A percentile compares a stretch with the other conserved stretches of the same genome.
Evolutionary conservation across 129 eudicot species (phyloP).

Genomic region (Solidago caesia): DNA sequence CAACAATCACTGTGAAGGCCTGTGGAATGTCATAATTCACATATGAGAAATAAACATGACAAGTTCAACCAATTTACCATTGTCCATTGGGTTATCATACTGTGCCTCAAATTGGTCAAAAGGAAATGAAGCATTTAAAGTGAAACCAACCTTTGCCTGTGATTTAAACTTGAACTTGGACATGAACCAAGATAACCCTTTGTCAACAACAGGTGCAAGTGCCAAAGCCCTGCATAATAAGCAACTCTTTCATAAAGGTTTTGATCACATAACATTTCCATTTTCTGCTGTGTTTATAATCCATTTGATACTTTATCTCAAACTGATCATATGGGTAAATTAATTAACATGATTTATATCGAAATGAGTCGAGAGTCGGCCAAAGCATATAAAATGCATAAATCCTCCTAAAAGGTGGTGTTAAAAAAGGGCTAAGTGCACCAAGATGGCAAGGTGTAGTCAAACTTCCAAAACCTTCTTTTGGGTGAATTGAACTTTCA

Average conservation of each 20-base stretch:
- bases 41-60: conserved; percentile 2
- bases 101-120: background rate
- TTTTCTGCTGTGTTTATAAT: background rate
- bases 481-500: too few species aligned
- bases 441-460: too few species aligned
- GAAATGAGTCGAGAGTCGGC: too few species aligned
- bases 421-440: too few species aligned
- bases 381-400: too few species aligned
- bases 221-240: conserved; percentile 79
- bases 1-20: conserved; percentile 82
- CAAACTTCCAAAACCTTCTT: too few species aligned
- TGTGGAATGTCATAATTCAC: conserved; percentile 32
- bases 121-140: background rate
- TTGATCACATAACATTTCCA: background rate
- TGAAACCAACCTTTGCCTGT: conserved; percentile 62
- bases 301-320: background rate
- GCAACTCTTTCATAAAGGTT: background rate
- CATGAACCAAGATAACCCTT: conserved; percentile 82
- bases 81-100: background rate
- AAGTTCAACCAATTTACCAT: background rate
- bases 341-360: background rate
- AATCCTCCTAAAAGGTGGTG: too few species aligned
- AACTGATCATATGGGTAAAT: background rate
- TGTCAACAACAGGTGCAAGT: conserved; percentile 91
- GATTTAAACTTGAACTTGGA: conserved; percentile 66